Evolutionary conservation across 2,329 filamentous ascomycete species (phyloP).

Genomic region (Botrytis squamosa): DNA sequence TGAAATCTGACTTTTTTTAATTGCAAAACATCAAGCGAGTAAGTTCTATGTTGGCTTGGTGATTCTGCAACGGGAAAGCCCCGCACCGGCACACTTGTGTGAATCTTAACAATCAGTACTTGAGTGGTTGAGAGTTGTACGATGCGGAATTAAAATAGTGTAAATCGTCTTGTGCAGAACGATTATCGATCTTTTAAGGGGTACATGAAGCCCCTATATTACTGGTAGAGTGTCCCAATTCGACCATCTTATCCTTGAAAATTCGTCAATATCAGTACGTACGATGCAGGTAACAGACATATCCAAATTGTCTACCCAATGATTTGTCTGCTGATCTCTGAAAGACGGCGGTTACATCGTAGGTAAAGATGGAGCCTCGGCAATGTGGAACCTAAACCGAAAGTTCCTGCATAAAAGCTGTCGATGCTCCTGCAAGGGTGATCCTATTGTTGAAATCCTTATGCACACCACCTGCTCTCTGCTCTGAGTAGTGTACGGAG

Average conservation of each 20-base stretch:
- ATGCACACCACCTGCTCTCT: conserved; percentile 9
- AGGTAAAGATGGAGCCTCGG: background rate
- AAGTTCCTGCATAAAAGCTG: conserved; percentile 18
- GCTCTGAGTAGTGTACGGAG: background rate
- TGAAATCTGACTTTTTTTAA: background rate
- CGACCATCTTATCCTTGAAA: background rate
- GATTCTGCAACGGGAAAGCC: background rate
- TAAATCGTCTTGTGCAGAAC: background rate
- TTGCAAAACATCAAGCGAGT: background rate
- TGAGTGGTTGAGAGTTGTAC: background rate
- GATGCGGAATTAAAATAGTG: background rate
- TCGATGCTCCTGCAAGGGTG: conserved; percentile 10
- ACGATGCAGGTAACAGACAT: background rate
- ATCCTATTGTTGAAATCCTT: background rate
- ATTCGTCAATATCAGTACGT: background rate
- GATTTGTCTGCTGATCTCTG: conserved; percentile 4
- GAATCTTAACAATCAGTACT: background rate
- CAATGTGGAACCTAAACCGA: conserved; percentile 8
- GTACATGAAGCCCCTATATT: background rate
- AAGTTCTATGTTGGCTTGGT: background rate
- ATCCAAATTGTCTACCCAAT: conserved; percentile 6
- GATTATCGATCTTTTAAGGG: background rate
- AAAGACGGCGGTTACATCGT: conserved; percentile 2
- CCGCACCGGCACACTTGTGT: background rate
- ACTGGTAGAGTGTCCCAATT: background rate